phyloP scores from a whole-genome alignment of 1,284 basidiomycete genomes.

The Porphyrellus sp. region DNA sequence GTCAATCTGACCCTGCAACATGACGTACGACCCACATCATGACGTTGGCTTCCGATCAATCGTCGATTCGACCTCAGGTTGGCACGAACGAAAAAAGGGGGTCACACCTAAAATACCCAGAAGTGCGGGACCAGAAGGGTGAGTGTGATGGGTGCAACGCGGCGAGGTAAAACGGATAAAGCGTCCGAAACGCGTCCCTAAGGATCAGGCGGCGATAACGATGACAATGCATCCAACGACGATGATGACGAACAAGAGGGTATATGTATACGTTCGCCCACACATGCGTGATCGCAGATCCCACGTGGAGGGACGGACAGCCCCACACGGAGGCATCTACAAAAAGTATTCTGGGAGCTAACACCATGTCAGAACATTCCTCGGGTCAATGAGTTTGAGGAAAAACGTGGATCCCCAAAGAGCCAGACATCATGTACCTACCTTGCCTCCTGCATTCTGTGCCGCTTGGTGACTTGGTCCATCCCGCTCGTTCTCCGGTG shows the following conservation, averaged over 20 bases:
- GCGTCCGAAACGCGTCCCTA: slow-evolving; percentile 7
- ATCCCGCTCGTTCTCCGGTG: slow-evolving; percentile 94
- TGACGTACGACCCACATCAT: background rate
- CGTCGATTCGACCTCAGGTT: slow-evolving; percentile 6
- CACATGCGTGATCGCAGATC: slow-evolving; percentile 8
- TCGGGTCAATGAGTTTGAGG: background rate
- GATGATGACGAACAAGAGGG: background rate
- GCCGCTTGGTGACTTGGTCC: slow-evolving; percentile 72
- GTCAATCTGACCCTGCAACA: background rate
- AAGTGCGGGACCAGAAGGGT: background rate
- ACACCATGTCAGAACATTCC: slow-evolving; percentile 11
- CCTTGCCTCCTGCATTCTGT: slow-evolving; percentile 69
- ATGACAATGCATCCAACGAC: slow-evolving; percentile 5
- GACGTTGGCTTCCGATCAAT: slow-evolving; percentile 1
- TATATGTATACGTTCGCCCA: background rate
- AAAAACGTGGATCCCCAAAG: background rate
- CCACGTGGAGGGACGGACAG: background rate
- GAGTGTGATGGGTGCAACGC: slow-evolving; percentile 1
- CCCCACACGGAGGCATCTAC: slow-evolving; percentile 29
- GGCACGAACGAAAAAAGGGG: background rate
- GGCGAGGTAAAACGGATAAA: slow-evolving; percentile 1
- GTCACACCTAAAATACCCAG: background rate
- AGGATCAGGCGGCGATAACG: background rate
- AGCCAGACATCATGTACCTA: slow-evolving; percentile 25
- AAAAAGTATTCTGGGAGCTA: slow-evolving; percentile 73